Conservation (phyloP, 2,329 filamentous ascomycete genomes). For the Bisporella sp. region DNA sequence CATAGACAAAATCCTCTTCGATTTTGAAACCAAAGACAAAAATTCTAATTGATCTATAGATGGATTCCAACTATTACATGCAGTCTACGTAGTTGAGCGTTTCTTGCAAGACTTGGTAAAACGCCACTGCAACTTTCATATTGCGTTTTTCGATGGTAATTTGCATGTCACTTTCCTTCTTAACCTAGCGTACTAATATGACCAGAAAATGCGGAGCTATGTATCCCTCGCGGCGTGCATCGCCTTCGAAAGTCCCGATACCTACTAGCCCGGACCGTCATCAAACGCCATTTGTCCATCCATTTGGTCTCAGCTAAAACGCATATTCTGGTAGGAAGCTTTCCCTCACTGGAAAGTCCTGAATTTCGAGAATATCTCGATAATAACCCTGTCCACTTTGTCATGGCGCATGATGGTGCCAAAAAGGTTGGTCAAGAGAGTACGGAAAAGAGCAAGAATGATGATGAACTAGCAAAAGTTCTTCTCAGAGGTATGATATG, state of each 20-base stretch:
- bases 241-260: conserved; percentile 35
- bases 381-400: conserved; percentile 51
- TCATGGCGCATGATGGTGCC: conserved; percentile 60
- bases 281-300: conserved; percentile 52
- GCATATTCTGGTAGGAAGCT: conserved; percentile 32
- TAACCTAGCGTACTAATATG: not conserved
- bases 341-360: conserved; percentile 36
- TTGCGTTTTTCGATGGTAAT: conserved; percentile 54
- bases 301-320: conserved; percentile 18
- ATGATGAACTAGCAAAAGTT: conserved; percentile 14
- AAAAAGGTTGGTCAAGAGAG: conserved; percentile 2
- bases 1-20: not conserved
- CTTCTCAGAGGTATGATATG: conserved; percentile 41
- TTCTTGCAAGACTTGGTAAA: conserved; percentile 54
- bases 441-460: not conserved
- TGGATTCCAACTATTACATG: conserved; percentile 67
- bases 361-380: conserved; percentile 50
- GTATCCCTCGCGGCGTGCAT: conserved; percentile 40
- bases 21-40: not conserved
- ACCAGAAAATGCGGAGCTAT: conserved; percentile 42
- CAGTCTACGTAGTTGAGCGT: conserved; percentile 59
- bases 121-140: conserved; percentile 63
- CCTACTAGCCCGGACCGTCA: conserved; percentile 51
- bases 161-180: not conserved
- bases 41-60: conserved; percentile 27